Conservation (phyloP, 371 early-diverging fungal species). For the Apophysomyces elegans region DNA sequence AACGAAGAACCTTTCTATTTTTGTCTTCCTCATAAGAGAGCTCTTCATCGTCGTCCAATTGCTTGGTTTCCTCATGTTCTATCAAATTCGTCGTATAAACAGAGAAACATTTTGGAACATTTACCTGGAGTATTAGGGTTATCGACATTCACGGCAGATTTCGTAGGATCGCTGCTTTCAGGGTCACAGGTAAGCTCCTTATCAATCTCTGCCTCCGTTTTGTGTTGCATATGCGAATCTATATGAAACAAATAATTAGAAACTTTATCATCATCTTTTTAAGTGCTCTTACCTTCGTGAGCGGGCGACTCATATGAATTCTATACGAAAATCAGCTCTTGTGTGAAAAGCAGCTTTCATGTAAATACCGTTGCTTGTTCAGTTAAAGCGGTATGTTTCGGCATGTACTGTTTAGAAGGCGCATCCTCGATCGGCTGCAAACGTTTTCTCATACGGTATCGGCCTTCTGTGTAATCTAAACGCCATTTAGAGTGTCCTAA, state of each 20-base stretch:
- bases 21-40: slow-evolving; percentile 72
- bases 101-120: neutral
- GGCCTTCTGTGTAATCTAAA: slow-evolving; percentile 77
- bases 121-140: neutral
- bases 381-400: slow-evolving; percentile 42
- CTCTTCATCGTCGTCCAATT: slow-evolving; percentile 50
- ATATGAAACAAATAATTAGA: neutral
- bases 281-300: slow-evolving; percentile 8
- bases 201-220: slow-evolving; percentile 17
- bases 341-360: neutral
- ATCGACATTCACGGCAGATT: neutral
- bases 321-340: neutral
- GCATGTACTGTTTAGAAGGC: slow-evolving; percentile 46
- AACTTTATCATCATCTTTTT: neutral
- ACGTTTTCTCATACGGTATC: slow-evolving; percentile 64
- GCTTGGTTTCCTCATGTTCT: slow-evolving; percentile 6
- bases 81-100: neutral
- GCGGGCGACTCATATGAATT: neutral
- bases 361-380: slow-evolving; percentile 7
- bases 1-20: slow-evolving; percentile 71
- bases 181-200: slow-evolving; percentile 19
- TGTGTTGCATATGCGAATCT: neutral
- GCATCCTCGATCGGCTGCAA: slow-evolving; percentile 36
- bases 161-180: neutral
- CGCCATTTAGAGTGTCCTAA: slow-evolving; percentile 59